Percentiles rank a stretch among this genome's conserved stretches.
Conservation (phyloP, 148 eudicot species). For the Diospyros lotus region DNA sequence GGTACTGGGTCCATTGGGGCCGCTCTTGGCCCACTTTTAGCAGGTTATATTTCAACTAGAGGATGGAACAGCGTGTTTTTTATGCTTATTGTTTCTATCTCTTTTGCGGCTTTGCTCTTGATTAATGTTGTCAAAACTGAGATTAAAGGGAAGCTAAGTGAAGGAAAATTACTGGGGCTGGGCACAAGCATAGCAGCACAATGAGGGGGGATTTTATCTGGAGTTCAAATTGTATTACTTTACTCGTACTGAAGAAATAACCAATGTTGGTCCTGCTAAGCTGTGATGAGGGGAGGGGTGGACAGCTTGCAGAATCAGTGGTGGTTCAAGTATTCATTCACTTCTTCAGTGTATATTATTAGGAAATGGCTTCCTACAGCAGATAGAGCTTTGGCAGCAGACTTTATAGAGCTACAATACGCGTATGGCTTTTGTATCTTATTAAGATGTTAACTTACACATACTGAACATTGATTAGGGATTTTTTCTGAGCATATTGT, state of each 20-base stretch:
- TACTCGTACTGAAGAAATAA: background rate
- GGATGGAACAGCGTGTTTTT: conserved; percentile 91
- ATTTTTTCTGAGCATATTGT: background rate
- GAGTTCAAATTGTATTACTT: background rate
- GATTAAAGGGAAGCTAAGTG: conserved; percentile 46
- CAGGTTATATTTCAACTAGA: conserved; percentile 80
- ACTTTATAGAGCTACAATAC: background rate
- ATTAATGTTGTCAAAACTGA: conserved; percentile 59
- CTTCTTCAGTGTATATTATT: conserved; percentile 8
- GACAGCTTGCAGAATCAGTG: background rate
- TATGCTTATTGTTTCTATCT: conserved; percentile 69
- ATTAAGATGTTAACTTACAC: background rate
- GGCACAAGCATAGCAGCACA: conserved; percentile 9
- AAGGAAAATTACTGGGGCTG: conserved; percentile 43
- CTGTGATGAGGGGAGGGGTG: too few relatives aligned
- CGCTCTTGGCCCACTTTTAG: conserved; percentile 93
- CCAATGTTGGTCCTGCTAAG: background rate
- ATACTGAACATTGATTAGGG: background rate
- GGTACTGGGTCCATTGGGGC: conserved; percentile 96
- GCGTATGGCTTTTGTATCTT: conserved; percentile 1
- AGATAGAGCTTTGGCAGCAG: background rate
- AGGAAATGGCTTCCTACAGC: conserved; percentile 6
- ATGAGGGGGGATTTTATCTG: conserved; percentile 7
- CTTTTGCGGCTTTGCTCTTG: conserved; percentile 58
- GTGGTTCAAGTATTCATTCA: background rate